Evolutionary conservation across 768 basidiomycete genomes (phyloP), one percentile per base, ranked within the genome.

Genomic region (Psilocybe tampanensis): DNA sequence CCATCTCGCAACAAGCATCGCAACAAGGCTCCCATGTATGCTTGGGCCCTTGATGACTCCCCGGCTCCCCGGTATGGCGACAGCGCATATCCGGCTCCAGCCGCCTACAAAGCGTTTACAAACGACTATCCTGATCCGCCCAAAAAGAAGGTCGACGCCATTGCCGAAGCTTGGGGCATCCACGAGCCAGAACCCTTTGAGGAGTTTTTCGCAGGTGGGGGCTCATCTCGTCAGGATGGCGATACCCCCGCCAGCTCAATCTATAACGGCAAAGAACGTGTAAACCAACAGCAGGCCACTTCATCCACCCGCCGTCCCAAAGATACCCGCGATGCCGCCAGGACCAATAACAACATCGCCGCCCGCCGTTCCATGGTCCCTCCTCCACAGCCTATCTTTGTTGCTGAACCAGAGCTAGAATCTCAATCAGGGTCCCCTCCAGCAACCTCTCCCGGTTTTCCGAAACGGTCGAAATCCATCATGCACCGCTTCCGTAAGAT

Each of bases 151-250:
- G 86, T 90, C 32, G 91, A 94, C 64, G 91, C 90, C 34, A 86
- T 95, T 56, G 92, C 92, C 44, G 93, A 94, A 72, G 93, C 93
- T 1, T 94, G 93, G 93, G 93, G 93, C 34, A 92, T 92, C 49
- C 90, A 93, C 64, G 93, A 94, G 65, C 93, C 93, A 4, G 93
- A 95, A 67, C 93, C 93, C 7, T 94, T 82, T 64, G 92, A 95
- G 64, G 92, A 95, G 64, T 95, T 94, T 68, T 90, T 85, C 60
- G 92, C 91, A 21, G 93, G 90, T 18, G 89, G 90, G 43, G 88
- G 89, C 55, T 69, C 80, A 66, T 68, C 68, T 60, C 70, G 63
- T 60, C 72, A 67, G 2, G 76, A 80, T 47, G 81, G 78, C 23
- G 86, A 85, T 47, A 85, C 87, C 5, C 83, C 85, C 12, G 74